Evolutionary conservation across 139 green algal species (phyloP), one percentile per base, ranked within the genome.

Genomic region (Zygnema cylindricum): DNA sequence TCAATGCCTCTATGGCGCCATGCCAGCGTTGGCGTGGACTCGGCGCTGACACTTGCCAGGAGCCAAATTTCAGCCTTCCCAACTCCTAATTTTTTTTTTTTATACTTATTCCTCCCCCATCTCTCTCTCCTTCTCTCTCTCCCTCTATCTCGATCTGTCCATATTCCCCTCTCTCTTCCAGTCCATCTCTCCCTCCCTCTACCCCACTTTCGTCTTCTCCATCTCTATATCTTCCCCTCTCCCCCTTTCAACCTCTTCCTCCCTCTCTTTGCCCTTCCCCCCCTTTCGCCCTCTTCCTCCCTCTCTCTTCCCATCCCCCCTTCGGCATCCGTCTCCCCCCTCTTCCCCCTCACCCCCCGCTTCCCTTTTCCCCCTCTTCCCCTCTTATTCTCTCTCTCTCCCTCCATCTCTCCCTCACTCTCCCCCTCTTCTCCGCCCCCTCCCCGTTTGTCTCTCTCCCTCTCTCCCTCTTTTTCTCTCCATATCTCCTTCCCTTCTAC

Each of bases 301-400:
- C 49, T 16, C 7, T 16, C 16, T 16, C 16, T 16, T 63, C 49
- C 16, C 49, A 7, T 63, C 49, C 16, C 49, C 49, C 49, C 16
- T 16, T 63, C 49, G 11, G 0, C 1, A 49, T 33, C 23, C 76
- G 0, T 40, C n/a, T 55, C 35, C 76, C 1, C 32, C 76, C 76
- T 83, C 76, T 55, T 83, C 76, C 3, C 33, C n/a, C 76, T 76
- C 76, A 33, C 35, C 3, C 41, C 30, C 75, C 75, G n/a, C 75
- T 49, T 23, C 7, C 75, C 69, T n/a, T 82, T 69, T n/a, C 23
- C 69, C 21, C 30, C 25, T 49, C 0, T 30, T 1, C 75, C 30
- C 23, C 75, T 7, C 49, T 25, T 63, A 63, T 63, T 16, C 16
- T 16, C 49, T 63, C 49, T 16, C 49, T 63, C 16, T 63, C 16